Base-by-base conservation (phyloP, 352 stramenopile species). In the Albugo candida region DNA sequence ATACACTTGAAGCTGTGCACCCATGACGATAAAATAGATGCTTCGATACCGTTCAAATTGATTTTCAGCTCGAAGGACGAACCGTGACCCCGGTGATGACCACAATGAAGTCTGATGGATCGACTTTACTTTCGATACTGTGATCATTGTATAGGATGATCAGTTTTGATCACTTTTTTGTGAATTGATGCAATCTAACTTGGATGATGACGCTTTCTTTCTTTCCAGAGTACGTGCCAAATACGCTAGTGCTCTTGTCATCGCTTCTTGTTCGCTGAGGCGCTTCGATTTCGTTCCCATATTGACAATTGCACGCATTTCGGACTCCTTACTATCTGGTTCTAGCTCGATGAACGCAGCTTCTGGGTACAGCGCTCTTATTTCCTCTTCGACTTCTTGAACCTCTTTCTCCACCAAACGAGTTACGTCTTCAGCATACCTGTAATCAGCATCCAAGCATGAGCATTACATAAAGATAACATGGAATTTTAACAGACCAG, bases 281-380 rank as follows among this genome's bases (percentile, higher is more conserved):
- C 77, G 70, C 17, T 65, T 81, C 44, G 74, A 86, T 48, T 82
- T 75, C 13, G 70, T 84, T 52, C 81, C 68, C 64, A 86, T 86
- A 41, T 70, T 82, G 49, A 67, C 66, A 44, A 91, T 75, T 14
- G 77, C 77, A 35, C 73, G 74, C 77, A 87, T 86, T 56, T 87
- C 74, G 37, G 77, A 84, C 53, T 87, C 74, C 46, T 91, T 91
- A 64, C 74, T 87, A 71, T 97, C 94, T 17, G 92, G 92, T 65
- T 98, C 93, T 20, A 98, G 70, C 56, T 98, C 93, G 49, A 98
- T 98, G 64, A 95, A 98, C 35, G 92, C 85, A 0, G 92, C 92
- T 47, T 93, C 83, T 1, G 93, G 93, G 71, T 97, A 96, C 52
- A 79, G 74, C 45, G 59, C 56, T 17, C 77, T 76, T 52, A 98